Evolutionary conservation across 2,329 filamentous ascomycete genomes (phyloP).

Genomic region (Mycosphaerella sp.): DNA sequence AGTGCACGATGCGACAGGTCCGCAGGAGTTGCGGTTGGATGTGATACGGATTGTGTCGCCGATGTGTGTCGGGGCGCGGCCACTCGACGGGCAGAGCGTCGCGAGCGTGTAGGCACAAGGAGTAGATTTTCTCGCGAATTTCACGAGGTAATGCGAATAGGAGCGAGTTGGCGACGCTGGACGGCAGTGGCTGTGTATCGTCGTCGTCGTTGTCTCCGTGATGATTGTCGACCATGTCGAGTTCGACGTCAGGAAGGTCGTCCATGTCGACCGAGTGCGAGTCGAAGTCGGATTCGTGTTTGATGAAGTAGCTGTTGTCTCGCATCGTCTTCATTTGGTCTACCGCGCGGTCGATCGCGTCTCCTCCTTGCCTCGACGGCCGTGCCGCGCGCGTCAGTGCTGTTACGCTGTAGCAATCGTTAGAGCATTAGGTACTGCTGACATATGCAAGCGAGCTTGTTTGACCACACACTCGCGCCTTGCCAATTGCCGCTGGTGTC

Average conservation of each 20-base stretch:
- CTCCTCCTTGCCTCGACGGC: constrained; percentile 24
- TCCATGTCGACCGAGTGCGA: constrained; percentile 7
- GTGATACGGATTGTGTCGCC: constrained; percentile 14
- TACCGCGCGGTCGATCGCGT: constrained; percentile 26
- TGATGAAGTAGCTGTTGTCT: background rate
- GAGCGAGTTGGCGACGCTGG: constrained; percentile 27
- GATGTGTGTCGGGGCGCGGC: constrained; percentile 21
- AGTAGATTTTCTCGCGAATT: constrained; percentile 33
- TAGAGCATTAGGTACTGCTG: constrained; percentile 20
- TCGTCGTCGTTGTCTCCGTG: background rate
- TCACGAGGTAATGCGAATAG: constrained; percentile 35
- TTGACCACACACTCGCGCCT: constrained; percentile 24
- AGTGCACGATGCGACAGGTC: constrained; percentile 29
- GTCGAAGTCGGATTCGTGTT: background rate
- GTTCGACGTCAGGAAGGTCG: constrained; percentile 16
- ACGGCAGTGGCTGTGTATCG: constrained; percentile 17
- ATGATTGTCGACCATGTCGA: background rate
- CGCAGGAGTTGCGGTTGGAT: constrained; percentile 31
- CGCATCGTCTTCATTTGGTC: constrained; percentile 5
- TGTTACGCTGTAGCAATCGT: constrained; percentile 5
- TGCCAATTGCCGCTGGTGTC: constrained; percentile 22
- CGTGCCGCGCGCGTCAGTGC: constrained; percentile 6
- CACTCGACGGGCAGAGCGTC: constrained; percentile 29
- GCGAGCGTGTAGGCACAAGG: constrained; percentile 27
- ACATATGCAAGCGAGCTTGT: constrained; percentile 33